Base-by-base conservation (phyloP, 2,329 filamentous ascomycete species). In the Ophiostoma himal-ulmi region DNA sequence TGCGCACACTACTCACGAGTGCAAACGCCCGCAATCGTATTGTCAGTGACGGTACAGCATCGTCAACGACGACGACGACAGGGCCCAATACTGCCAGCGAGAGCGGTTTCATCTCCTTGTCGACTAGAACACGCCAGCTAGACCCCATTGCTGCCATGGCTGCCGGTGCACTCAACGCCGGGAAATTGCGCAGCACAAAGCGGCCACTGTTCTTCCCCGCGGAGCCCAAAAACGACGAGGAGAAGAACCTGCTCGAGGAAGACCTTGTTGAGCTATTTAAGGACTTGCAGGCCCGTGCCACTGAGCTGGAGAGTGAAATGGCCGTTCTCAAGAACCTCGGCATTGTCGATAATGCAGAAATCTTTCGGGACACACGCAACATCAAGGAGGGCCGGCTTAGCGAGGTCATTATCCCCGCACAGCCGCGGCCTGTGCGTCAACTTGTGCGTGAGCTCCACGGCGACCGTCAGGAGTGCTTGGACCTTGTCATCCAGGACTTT, bases 381-480 rank as follows among this genome's bases (percentile, higher is more conserved):
- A 66, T 74, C 62, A 65, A 67, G 20, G 34, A 69, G 1, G 71
- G 73, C n/a, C 70, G 57, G 14, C 36, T 74, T 48, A 70, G 65
- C 52, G 17, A 57, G 17, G 68, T 71, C 10, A 71, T 74, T 7
- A 60, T 71, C 30, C 68, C 69, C 11, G 22, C 65, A 3, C 39
- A 67, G 69, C 71, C 73, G 11, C 54, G 69, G 52, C 66, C 73
- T 7, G 70, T 74, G 22, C 72, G 72, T 17, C 71, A 74, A 64
- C 70, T 74, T 22, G 71, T 71, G 36, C 70, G 71, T 2, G 69
- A 71, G 26, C 70, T 74, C 26, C 36, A 60, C 4, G 71, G 67
- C 30, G 67, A 71, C 68, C 66, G 69, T 11, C 26, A 70, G 13
- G 14, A 34, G 62, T 73, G 71, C 34, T 39, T 72, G n/a, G 67